phyloP scores from a whole-genome alignment of 2,329 filamentous ascomycete species.

The Aureobasidium sp. region DNA sequence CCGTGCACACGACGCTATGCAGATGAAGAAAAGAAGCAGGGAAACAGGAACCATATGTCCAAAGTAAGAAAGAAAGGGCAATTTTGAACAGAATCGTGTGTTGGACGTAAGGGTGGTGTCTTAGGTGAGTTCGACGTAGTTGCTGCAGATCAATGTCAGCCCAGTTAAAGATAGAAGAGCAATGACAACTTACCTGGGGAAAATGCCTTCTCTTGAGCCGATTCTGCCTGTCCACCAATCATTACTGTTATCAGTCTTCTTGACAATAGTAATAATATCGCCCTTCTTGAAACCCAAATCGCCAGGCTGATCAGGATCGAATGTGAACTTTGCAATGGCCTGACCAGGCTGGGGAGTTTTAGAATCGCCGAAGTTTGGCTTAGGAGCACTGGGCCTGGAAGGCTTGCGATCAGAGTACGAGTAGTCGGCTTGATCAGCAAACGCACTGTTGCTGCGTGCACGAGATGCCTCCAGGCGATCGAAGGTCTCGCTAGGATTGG shows the following conservation, averaged over 20 bases:
- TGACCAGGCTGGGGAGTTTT: slow-evolving; percentile 54
- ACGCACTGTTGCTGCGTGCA: slow-evolving; percentile 26
- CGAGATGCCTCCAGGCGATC: slow-evolving; percentile 30
- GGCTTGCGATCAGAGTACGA: slow-evolving; percentile 55
- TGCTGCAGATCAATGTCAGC: slow-evolving; percentile 14
- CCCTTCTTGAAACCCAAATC: slow-evolving; percentile 97
- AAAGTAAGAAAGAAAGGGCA: not conserved
- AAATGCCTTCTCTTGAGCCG: slow-evolving; percentile 78
- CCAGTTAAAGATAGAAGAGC: not conserved
- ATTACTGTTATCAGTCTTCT: slow-evolving; percentile 86
- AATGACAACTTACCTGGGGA: slow-evolving; percentile 57
- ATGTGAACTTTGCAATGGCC: slow-evolving; percentile 84
- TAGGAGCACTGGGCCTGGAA: slow-evolving; percentile 69
- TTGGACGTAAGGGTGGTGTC: not conserved
- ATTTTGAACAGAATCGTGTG: not conserved
- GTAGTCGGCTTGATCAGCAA: slow-evolving; percentile 40
- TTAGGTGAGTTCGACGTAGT: slow-evolving; percentile 24
- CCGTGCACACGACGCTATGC: slow-evolving; percentile 10
- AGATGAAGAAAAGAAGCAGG: not conserved
- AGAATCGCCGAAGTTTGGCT: slow-evolving; percentile 30
- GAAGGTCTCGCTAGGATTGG: slow-evolving; percentile 43
- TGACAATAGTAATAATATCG: slow-evolving; percentile 87
- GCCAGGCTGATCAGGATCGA: slow-evolving; percentile 86
- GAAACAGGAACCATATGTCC: not conserved
- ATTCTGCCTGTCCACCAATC: slow-evolving; percentile 98